A percentile compares a stretch with the other conserved stretches of the same genome.
Conservation (phyloP, 768 basidiomycete species). For the Suillus brevipes region DNA sequence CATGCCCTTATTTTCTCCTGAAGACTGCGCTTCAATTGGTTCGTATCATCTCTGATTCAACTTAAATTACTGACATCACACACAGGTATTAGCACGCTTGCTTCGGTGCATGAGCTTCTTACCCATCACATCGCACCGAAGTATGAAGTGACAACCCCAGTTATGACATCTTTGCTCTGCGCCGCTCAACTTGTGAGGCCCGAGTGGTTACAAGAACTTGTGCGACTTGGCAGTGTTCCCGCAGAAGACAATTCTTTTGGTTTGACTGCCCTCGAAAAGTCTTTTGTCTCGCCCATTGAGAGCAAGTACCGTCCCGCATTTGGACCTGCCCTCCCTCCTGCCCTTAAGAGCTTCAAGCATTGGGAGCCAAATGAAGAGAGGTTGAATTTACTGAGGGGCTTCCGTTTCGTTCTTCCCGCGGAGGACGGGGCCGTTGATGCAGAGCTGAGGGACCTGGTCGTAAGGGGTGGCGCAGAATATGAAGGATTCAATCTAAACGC, state of each 20-base stretch:
- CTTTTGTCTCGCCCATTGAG: conserved; percentile 50
- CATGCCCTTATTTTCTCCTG: conserved; percentile 37
- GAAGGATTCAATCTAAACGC: conserved; percentile 58
- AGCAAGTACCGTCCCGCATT: conserved; percentile 62
- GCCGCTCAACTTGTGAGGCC: conserved; percentile 59
- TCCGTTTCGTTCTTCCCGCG: conserved; percentile 60
- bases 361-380: conserved; percentile 75
- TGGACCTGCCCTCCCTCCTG: conserved; percentile 45
- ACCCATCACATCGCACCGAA: conserved; percentile 67
- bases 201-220: conserved; percentile 66
- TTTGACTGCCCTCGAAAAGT: conserved; percentile 46
- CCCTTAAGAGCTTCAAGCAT: conserved; percentile 50
- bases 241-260: conserved; percentile 34
- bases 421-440: conserved; percentile 51
- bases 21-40: conserved; percentile 58
- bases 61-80: background rate
- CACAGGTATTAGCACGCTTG: conserved; percentile 57
- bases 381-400: conserved; percentile 49
- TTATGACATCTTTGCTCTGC: conserved; percentile 61
- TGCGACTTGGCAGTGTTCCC: conserved; percentile 48
- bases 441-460: conserved; percentile 55
- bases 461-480: conserved; percentile 57
- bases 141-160: conserved; percentile 46
- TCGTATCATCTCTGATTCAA: conserved; percentile 16
- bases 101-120: conserved; percentile 42